Evolutionary conservation across 805 yeast genomes (phyloP).

Genomic region (Metschnikowia colocasiae): DNA sequence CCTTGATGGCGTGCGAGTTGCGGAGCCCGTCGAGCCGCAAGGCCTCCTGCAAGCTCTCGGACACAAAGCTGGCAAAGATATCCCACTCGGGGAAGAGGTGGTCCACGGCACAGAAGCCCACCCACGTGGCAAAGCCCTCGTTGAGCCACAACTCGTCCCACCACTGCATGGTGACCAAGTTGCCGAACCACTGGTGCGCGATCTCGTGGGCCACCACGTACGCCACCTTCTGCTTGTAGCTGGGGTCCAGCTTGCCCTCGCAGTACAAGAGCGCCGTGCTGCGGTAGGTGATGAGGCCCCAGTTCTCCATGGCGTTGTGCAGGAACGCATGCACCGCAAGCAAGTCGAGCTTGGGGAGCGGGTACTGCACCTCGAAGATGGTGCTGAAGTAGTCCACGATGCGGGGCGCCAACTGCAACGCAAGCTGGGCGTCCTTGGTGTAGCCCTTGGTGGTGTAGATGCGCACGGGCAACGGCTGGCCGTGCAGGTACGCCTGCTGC

Average conservation of each 20-base stretch:
- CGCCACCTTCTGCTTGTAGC: conserved; percentile 66
- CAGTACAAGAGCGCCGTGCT: conserved; percentile 48
- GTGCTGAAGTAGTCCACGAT: conserved; percentile 48
- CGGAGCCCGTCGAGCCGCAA: conserved; percentile 53
- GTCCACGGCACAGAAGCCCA: conserved; percentile 68
- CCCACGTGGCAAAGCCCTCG: conserved; percentile 89
- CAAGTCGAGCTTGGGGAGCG: conserved; percentile 77
- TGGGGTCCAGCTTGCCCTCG: conserved; percentile 42
- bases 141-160: conserved; percentile 91
- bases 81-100: conserved; percentile 78
- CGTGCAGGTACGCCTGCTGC: conserved; percentile 31
- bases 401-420: conserved; percentile 45
- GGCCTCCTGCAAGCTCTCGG: conserved; percentile 49
- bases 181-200: conserved; percentile 92
- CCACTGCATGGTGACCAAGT: conserved; percentile 88
- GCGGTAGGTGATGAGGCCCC: conserved; percentile 76
- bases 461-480: conserved; percentile 45
- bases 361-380: conserved; percentile 54
- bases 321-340: conserved; percentile 76
- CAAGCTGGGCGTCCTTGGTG: conserved; percentile 44
- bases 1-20: conserved; percentile 78
- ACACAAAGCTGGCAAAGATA: conserved; percentile 55
- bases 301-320: conserved; percentile 90
- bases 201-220: conserved; percentile 83
- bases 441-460: conserved; percentile 53